Percentiles rank a stretch among this genome's conserved stretches.
Conservation (phyloP, 768 basidiomycete species). For the Tulasnella sp. region DNA sequence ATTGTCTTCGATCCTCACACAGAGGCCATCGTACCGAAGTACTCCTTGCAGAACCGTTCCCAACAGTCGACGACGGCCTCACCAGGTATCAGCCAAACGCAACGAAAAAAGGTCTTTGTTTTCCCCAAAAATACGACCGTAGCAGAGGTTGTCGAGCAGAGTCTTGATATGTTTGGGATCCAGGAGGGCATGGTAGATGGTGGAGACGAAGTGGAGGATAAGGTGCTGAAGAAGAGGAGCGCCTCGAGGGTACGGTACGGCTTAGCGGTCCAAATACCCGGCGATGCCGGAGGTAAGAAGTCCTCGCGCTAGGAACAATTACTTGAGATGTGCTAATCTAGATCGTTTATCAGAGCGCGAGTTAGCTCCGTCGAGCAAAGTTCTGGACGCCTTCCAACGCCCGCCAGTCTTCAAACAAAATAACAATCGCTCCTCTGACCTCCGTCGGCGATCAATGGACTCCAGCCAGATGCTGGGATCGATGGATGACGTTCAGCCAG, state of each 20-base stretch:
- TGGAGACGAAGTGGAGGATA: constrained; percentile 96
- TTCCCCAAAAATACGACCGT: constrained; percentile 94
- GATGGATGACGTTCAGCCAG: constrained; percentile 59
- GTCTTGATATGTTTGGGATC: constrained; percentile 88
- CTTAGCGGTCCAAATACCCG: constrained; percentile 40
- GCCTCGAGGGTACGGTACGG: constrained; percentile 65
- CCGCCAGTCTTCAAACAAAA: constrained; percentile 60
- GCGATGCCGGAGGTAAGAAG: constrained; percentile 51
- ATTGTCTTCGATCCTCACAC: constrained; percentile 89
- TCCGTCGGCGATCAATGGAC: constrained; percentile 81
- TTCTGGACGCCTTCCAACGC: constrained; percentile 70
- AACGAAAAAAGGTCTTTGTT: constrained; percentile 73
- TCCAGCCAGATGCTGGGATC: constrained; percentile 58
- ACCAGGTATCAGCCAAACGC: constrained; percentile 44
- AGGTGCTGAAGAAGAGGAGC: constrained; percentile 69
- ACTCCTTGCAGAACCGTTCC: constrained; percentile 49
- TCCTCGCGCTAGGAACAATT: no score
- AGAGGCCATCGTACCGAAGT: constrained; percentile 86
- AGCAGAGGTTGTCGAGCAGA: constrained; percentile 89
- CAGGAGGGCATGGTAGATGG: constrained; percentile 96
- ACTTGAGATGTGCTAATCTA: no score
- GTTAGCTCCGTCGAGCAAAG: constrained; percentile 65
- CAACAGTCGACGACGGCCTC: constrained; percentile 34
- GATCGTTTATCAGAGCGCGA: constrained; percentile 55
- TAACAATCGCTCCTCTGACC: constrained; percentile 47